A percentile compares a stretch with the other conserved stretches of the same genome.
Conservation (phyloP, 1,139 yeast genomes). For the Yamadazyma jaroonii region DNA sequence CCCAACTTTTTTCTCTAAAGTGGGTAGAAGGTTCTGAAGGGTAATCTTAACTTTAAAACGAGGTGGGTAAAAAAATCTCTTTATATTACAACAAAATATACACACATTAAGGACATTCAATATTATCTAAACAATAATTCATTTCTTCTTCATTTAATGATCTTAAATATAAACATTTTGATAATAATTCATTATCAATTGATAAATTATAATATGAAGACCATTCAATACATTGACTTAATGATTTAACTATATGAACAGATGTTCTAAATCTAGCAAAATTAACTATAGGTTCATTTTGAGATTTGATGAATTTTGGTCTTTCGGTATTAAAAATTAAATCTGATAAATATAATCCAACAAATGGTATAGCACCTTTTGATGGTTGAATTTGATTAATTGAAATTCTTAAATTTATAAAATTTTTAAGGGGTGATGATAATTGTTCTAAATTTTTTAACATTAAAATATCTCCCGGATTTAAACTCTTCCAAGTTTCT, state of each 20-base stretch:
- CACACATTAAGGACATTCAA: conserved; percentile 6
- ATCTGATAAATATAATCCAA: conserved; percentile 83
- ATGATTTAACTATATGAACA: conserved; percentile 74
- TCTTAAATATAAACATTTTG: conserved; percentile 81
- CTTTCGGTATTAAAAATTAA: conserved; percentile 78
- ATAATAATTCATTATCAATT: conserved; percentile 58
- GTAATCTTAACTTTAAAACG: background rate
- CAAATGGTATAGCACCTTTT: conserved; percentile 84
- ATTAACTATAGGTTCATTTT: conserved; percentile 54
- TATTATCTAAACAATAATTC: conserved; percentile 30
- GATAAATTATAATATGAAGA: conserved; percentile 57
- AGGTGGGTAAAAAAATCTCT: background rate
- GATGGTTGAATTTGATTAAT: conserved; percentile 64
- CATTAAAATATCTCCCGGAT: conserved; percentile 57
- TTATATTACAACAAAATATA: background rate
- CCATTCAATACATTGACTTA: conserved; percentile 86
- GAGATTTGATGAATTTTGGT: conserved; percentile 38
- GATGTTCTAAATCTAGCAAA: conserved; percentile 76
- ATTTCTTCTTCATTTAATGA: conserved; percentile 77
- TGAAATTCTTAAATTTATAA: conserved; percentile 60
- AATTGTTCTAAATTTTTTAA: conserved; percentile 63
- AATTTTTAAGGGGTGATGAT: conserved; percentile 65
- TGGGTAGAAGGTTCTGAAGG: no score
- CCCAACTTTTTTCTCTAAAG: no score
- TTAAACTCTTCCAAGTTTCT: conserved; percentile 71